Percentiles rank a stretch among this genome's conserved stretches.
These are phyloP conservation scores for Brassica nigra DNA, from an alignment of 345 rosid genomes.

Conservation along the genomic window DNA sequence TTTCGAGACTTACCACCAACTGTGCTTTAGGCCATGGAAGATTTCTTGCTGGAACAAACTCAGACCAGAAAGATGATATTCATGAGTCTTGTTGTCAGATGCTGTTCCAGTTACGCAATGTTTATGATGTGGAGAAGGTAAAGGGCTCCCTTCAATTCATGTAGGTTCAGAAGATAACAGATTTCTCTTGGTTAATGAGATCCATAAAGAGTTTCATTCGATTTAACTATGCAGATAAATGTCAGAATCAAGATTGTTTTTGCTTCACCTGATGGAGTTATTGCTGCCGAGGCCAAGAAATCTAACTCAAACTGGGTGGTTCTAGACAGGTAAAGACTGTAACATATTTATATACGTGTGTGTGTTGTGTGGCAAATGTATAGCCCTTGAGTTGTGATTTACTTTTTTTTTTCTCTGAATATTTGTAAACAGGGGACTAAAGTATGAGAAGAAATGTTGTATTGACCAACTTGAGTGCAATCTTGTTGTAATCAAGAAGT, in stretches of 20 bases:
- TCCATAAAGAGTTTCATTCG: neutral
- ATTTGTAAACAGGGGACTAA: slow-evolving; percentile 57
- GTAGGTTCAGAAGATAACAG: neutral
- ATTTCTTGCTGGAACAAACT: slow-evolving; percentile 55
- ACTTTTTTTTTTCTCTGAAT: neutral
- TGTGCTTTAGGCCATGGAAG: neutral
- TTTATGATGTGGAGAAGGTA: neutral
- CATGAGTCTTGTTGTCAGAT: neutral
- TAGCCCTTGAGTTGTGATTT: neutral
- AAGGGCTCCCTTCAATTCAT: neutral
- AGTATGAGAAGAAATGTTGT: slow-evolving; percentile 78
- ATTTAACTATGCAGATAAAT: neutral
- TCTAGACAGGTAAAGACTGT: slow-evolving; percentile 64
- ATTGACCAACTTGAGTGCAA: slow-evolving; percentile 87
- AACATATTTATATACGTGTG: neutral
- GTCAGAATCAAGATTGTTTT: neutral
- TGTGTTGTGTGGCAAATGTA: neutral
- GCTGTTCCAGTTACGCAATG: neutral
- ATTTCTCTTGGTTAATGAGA: neutral
- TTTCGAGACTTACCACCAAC: neutral
- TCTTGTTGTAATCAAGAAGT: slow-evolving; percentile 81
- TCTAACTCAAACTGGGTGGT: slow-evolving; percentile 88
- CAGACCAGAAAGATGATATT: slow-evolving; percentile 39
- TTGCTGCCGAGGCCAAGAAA: slow-evolving; percentile 81
- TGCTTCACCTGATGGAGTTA: slow-evolving; percentile 67